phyloP scores from a whole-genome alignment of 805 yeast genomes.

The Kodamaea laetipori region DNA sequence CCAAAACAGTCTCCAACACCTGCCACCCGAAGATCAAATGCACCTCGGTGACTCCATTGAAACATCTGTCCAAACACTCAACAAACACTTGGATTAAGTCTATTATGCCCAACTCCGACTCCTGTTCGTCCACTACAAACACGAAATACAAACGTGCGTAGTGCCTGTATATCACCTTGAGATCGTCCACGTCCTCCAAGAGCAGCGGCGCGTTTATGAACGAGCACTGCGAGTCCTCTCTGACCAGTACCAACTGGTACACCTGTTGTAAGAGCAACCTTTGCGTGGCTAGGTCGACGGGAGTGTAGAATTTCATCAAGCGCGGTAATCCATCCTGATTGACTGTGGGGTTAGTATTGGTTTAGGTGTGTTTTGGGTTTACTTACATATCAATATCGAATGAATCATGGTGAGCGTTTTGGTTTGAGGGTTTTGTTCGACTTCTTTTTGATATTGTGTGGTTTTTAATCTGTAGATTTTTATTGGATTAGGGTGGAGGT shows the following conservation, averaged over 20 bases:
- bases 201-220: conserved; percentile 88
- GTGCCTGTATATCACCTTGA: conserved; percentile 88
- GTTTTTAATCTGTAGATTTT: too few species aligned
- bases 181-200: conserved; percentile 66
- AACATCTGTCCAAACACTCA: conserved; percentile 89
- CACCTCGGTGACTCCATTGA: conserved; percentile 90
- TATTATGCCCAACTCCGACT: conserved; percentile 88
- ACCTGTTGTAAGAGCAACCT: conserved; percentile 79
- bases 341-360: conserved; percentile 48
- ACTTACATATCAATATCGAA: conserved; percentile 78
- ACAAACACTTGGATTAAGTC: conserved; percentile 97
- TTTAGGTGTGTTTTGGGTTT: neutral
- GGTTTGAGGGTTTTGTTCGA: neutral
- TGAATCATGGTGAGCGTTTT: conserved; percentile 62
- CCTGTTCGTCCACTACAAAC: conserved; percentile 93
- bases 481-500: too few species aligned
- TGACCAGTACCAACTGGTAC: conserved; percentile 67
- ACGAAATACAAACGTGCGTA: conserved; percentile 97
- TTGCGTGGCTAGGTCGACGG: conserved; percentile 84
- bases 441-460: conserved; percentile 2
- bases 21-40: conserved; percentile 99
- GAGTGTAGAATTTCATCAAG: conserved; percentile 86
- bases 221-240: conserved; percentile 80
- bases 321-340: conserved; percentile 91
- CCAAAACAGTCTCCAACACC: conserved; percentile 84